These are phyloP conservation scores for Leucosporidium yakuticum DNA, from an alignment of 768 basidiomycete species.

Conservation along the genomic window DNA sequence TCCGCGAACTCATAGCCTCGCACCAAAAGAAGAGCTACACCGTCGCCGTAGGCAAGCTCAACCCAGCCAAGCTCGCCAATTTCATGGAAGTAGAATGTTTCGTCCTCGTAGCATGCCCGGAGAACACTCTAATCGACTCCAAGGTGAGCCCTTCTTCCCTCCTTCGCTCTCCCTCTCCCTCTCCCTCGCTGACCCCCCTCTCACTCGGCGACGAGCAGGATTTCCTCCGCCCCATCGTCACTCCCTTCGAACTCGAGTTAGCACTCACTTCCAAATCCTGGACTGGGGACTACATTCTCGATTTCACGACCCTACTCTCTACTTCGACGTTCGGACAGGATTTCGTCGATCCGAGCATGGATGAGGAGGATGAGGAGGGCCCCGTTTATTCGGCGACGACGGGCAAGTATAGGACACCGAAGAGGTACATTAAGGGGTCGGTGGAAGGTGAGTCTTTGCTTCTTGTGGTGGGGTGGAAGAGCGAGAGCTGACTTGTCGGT, in stretches of 20 bases:
- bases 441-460: conserved; percentile 19
- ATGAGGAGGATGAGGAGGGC: conserved; percentile 57
- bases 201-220: conserved; percentile 53
- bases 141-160: conserved; percentile 52
- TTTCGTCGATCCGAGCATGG: conserved; percentile 50
- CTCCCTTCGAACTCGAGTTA: conserved; percentile 81
- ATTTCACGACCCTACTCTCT: conserved; percentile 25
- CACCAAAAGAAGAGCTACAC: conserved; percentile 87
- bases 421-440: conserved; percentile 52
- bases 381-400: conserved; percentile 81
- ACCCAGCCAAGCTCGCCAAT: conserved; percentile 89
- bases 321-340: conserved; percentile 39
- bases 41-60: conserved; percentile 88
- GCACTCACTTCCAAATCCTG: conserved; percentile 67
- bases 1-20: conserved; percentile 62
- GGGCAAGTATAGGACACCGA: conserved; percentile 74
- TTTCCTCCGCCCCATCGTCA: conserved; percentile 82
- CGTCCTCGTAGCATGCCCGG: conserved; percentile 87
- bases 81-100: conserved; percentile 96
- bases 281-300: conserved; percentile 52
- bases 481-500: not conserved
- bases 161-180: not conserved
- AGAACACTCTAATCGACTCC: conserved; percentile 72
- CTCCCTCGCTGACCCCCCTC: not conserved
- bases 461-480: not conserved